Evolutionary conservation across 2,329 filamentous ascomycete species (phyloP).

Genomic region (Aspergillus eucalypticola): DNA sequence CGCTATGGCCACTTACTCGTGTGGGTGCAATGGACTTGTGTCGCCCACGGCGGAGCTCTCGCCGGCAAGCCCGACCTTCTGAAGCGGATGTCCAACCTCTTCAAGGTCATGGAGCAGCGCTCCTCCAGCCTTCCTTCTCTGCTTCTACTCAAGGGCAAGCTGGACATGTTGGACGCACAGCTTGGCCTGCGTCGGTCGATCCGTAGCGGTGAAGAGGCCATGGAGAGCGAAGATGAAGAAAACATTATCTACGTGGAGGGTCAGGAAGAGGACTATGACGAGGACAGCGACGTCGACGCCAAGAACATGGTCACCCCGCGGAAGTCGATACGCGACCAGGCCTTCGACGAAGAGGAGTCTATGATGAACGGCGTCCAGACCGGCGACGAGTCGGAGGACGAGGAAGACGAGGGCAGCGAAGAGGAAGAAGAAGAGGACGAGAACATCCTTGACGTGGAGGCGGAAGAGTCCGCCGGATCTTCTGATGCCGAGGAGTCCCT

Average conservation of each 20-base stretch:
- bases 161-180: slow-evolving; percentile 91
- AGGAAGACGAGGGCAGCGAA: slow-evolving; percentile 62
- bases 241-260: slow-evolving; percentile 86
- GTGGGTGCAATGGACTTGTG: slow-evolving; percentile 94
- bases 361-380: slow-evolving; percentile 42
- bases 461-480: slow-evolving; percentile 44
- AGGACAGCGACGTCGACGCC: slow-evolving; percentile 35
- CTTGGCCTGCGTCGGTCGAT: slow-evolving; percentile 75
- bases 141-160: slow-evolving; percentile 86
- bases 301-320: slow-evolving; percentile 30
- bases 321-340: slow-evolving; percentile 40
- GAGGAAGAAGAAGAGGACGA: slow-evolving; percentile 44
- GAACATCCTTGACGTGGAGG: slow-evolving; percentile 47
- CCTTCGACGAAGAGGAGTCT: slow-evolving; percentile 46
- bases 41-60: slow-evolving; percentile 88
- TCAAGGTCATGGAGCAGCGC: slow-evolving; percentile 84
- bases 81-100: slow-evolving; percentile 73
- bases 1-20: slow-evolving; percentile 86
- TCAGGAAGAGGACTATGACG: slow-evolving; percentile 60
- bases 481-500: slow-evolving; percentile 52
- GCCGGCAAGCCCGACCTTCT: slow-evolving; percentile 83
- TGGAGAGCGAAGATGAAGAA: slow-evolving; percentile 62
- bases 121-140: slow-evolving; percentile 79
- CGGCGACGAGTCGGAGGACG: slow-evolving; percentile 46
- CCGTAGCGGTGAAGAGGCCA: slow-evolving; percentile 50